These are phyloP conservation scores for Rhynchosporium graminicola DNA, from an alignment of 2,329 filamentous ascomycete species.

Conservation along the genomic window DNA sequence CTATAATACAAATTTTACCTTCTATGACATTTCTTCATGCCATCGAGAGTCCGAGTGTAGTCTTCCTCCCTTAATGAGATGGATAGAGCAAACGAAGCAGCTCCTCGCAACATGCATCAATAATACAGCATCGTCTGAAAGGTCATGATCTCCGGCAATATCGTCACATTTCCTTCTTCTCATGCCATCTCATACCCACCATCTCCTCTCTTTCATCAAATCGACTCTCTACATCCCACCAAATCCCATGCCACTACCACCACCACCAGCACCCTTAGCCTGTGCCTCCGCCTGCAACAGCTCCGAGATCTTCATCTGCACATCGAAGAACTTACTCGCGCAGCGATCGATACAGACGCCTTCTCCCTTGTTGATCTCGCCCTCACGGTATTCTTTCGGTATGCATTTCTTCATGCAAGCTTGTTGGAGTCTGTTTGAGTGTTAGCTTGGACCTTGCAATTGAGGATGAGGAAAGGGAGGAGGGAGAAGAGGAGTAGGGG, in stretches of 20 bases:
- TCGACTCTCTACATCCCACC: slow-evolving; percentile 42
- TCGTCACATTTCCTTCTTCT: background rate
- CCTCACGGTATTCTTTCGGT: slow-evolving; percentile 88
- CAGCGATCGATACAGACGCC: slow-evolving; percentile 97
- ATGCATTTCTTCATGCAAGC: slow-evolving; percentile 95
- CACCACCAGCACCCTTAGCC: slow-evolving; percentile 60
- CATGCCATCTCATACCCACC: slow-evolving; percentile 20
- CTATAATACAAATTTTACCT: slow-evolving; percentile 31
- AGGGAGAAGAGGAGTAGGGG: slow-evolving; percentile 8
- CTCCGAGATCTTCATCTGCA: slow-evolving; percentile 96
- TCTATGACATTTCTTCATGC: slow-evolving; percentile 8
- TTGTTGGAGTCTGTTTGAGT: slow-evolving; percentile 67
- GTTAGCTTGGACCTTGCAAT: background rate
- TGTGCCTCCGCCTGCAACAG: slow-evolving; percentile 89
- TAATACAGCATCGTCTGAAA: slow-evolving; percentile 13
- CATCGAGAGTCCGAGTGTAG: slow-evolving; percentile 1
- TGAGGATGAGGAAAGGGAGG: background rate
- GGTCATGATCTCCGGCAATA: background rate
- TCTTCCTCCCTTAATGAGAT: background rate
- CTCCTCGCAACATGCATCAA: slow-evolving; percentile 3
- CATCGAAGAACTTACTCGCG: slow-evolving; percentile 97
- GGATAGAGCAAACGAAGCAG: background rate
- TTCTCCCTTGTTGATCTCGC: slow-evolving; percentile 98
- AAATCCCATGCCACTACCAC: slow-evolving; percentile 49
- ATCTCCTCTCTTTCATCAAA: too few relatives aligned